Conservation (phyloP, 1,284 basidiomycete species). For the Sanghuangporus baumii region DNA sequence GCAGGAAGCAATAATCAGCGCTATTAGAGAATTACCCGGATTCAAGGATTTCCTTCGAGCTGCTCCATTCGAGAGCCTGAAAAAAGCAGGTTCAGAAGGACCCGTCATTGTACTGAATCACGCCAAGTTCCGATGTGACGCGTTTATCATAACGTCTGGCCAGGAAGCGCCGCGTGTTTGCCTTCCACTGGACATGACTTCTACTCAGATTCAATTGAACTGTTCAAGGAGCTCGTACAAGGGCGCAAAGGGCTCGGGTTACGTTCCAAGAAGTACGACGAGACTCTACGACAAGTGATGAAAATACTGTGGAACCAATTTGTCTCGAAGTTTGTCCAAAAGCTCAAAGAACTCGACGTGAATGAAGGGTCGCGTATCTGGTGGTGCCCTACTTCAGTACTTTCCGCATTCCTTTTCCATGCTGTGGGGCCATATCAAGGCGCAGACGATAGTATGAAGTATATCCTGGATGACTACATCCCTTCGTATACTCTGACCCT, state of each 20-base stretch:
- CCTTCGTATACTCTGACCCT: constrained; percentile 36
- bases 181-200: neutral
- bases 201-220: neutral
- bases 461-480: constrained; percentile 28
- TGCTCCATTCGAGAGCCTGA: constrained; percentile 8
- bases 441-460: neutral
- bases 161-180: neutral
- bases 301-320: constrained; percentile 30
- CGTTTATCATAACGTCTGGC: neutral
- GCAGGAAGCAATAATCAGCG: constrained; percentile 2
- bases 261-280: constrained; percentile 10
- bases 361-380: constrained; percentile 31
- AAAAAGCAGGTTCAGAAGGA: constrained; percentile 9
- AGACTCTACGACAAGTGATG: constrained; percentile 22
- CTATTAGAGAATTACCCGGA: constrained; percentile 10
- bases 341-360: constrained; percentile 18
- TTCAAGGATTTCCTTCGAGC: constrained; percentile 9
- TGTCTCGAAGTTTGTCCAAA: constrained; percentile 27
- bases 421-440: neutral
- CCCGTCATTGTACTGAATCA: constrained; percentile 11
- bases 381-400: constrained; percentile 37
- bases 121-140: neutral
- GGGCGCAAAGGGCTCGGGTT: too few species aligned
- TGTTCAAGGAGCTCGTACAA: neutral
- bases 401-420: constrained; percentile 35